phyloP scores from a whole-genome alignment of 495 filamentous ascomycete genomes.

The Polyplosphaeria fusca region DNA sequence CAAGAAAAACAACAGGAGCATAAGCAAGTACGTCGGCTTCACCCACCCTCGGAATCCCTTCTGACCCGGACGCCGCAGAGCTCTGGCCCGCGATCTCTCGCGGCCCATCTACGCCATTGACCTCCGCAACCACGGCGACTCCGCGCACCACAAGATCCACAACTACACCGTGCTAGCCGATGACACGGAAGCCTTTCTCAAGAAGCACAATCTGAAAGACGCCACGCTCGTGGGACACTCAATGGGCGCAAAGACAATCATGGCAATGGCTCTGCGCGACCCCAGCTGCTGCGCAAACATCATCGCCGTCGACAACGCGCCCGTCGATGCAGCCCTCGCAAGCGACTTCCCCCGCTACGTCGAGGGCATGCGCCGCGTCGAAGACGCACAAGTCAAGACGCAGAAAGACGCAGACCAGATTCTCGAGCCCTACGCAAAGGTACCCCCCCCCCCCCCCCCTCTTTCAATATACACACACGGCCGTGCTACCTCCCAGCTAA shows the following conservation, averaged over 20 bases:
- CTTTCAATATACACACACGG: conserved; percentile 91
- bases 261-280: conserved; percentile 73
- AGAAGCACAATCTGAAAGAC: conserved; percentile 64
- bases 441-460: conserved; percentile 61
- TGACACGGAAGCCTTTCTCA: conserved; percentile 80
- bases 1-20: conserved; percentile 91
- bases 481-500: conserved; percentile 65
- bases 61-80: conserved; percentile 49
- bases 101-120: conserved; percentile 83
- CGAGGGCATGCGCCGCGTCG: conserved; percentile 78
- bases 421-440: conserved; percentile 70
- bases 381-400: conserved; percentile 60
- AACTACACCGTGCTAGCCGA: conserved; percentile 84
- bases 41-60: background rate
- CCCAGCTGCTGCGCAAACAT: conserved; percentile 64
- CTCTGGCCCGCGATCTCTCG: conserved; percentile 74
- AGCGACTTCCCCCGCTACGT: conserved; percentile 79
- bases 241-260: conserved; percentile 96
- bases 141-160: conserved; percentile 71
- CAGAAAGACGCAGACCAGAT: conserved; percentile 79
- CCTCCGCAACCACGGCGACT: conserved; percentile 91
- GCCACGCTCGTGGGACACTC: conserved; percentile 88
- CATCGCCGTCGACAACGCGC: conserved; percentile 89
- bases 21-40: conserved; percentile 71
- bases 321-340: conserved; percentile 69